These are phyloP conservation scores for Amanita pallidorosea DNA, from an alignment of 768 basidiomycete species.

Conservation along the genomic window DNA sequence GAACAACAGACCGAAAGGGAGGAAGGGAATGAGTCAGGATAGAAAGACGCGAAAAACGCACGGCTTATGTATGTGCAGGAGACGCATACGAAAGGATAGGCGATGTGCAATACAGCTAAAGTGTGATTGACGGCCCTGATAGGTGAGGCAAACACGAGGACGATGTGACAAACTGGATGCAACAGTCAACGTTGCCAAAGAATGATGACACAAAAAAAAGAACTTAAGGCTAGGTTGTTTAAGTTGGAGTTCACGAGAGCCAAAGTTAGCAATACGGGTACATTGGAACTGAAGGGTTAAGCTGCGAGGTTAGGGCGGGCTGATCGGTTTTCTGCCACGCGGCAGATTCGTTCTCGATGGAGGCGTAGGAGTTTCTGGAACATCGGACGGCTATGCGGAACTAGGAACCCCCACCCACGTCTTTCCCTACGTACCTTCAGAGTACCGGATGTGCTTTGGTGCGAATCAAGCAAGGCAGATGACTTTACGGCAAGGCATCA, in stretches of 20 bases:
- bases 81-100: background rate
- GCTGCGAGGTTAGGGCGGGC: background rate
- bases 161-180: conserved; percentile 1
- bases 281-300: background rate
- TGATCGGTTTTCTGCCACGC: background rate
- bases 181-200: background rate
- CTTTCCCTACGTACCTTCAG: conserved; percentile 2
- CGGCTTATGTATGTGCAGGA: conserved; percentile 2
- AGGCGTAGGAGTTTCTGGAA: conserved; percentile 3
- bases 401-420: conserved; percentile 2
- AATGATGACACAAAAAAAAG: background rate
- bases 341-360: conserved; percentile 3
- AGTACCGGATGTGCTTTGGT: background rate
- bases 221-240: background rate
- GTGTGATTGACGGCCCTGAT: conserved; percentile 8
- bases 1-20: conserved; percentile 5
- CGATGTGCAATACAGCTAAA: background rate
- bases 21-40: conserved; percentile 6
- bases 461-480: background rate
- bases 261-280: background rate
- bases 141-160: conserved; percentile 7
- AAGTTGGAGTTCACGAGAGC: background rate
- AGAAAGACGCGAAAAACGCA: background rate
- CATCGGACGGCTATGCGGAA: background rate
- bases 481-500: background rate